Evolutionary conservation across 768 basidiomycete genomes (phyloP), one percentile per base, ranked within the genome.

Genomic region (Psilocybe subaeruginosa): DNA sequence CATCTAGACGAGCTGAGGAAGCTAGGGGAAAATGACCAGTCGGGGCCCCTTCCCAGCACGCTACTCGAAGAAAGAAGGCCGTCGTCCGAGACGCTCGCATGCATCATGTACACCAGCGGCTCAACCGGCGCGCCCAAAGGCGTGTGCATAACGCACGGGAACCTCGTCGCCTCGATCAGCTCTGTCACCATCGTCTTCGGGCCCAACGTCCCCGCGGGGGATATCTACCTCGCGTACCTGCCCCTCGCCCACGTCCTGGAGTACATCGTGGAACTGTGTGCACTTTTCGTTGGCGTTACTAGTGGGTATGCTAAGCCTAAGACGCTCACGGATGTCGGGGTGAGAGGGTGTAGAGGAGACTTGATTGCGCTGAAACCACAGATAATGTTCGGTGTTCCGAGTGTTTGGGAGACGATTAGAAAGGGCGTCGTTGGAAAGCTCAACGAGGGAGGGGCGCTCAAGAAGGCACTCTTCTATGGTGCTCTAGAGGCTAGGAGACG

Each of bases 161-260:
- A 95, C 77, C 82, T 95, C 60, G 75, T 93, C 54, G 86, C 92
- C 0, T 85, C 89, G n/a, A 77, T 94, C 54, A 91, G 86, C 11
- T 88, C 87, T 11, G 80, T 94, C 14, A 80, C 82, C 73, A 76
- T 73, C 30, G 77, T 93, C 5, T 79, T 94, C 4, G 76, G 85
- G 29, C 86, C 84, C 62, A 79, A 84, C 65, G 70, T 87, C 56
- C 73, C 74, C 31, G 63, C 66, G 37, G 80, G 69, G 54, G 91
- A 88, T 74, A 80, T 76, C 2, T 93, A 82, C 75, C 85, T 94
- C 55, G 93, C 93, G 2, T 95, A 92, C 77, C 83, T 95, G 8
- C 93, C 93, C 1, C 86, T 94, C 41, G 92, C 92, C 2, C 93
- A 96, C 70, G 93, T 95, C 65, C 80, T 96, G 64, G 94, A 96